Evolutionary conservation across 2,329 filamentous ascomycete genomes (phyloP), one percentile per base, ranked within the genome.

Genomic region (Juglanconis juglandina): DNA sequence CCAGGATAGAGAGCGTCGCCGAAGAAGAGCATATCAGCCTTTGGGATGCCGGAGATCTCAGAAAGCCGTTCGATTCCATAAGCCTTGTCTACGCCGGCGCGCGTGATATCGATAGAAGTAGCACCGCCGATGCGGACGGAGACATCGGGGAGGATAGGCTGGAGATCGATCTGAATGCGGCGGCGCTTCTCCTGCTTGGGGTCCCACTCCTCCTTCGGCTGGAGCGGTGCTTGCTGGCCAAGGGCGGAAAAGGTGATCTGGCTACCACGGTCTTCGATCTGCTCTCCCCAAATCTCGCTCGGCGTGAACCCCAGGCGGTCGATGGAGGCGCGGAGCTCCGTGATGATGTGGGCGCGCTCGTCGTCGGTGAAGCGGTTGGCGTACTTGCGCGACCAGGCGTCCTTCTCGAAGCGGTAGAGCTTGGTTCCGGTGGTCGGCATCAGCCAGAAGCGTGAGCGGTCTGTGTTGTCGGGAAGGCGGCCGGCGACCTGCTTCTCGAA

Each of bases 211-310:
- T 74, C 66, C 64, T 76, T 77, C 11, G 65, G 71, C 6, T 48
- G 42, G 8, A 74, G 65, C n/a, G 75, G 74, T 6, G 75, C 73
- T 61, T 74, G 62, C 65, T 76, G 75, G 47, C 75, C 75, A 1
- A 77, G 73, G 2, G 74, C 74, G 1, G 74, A 76, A 64, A 76
- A 75, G 11, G 74, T 77, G 56, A 76, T 75, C 66, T 76, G 73
- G 64, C 72, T 74, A 35, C 74, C 75, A 49, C 75, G 75, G 61
- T 76, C 74, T 60, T 77, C 75, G 60, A 77, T 75, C 44, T 72
- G 67, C 58, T 71, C 64, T 30, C 73, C 75, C 75, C 74, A 76
- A 10, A 73, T 75, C 67, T 73, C 55, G 61, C 71, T 69, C 4
- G 74, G 74, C 48, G 63, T 68, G 66, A 75, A 74, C 4, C 73